A percentile compares a stretch with the other conserved stretches of the same genome.
phyloP scores from a whole-genome alignment of 108 stramenopile genomes.

The Heterococcus sp. region DNA sequence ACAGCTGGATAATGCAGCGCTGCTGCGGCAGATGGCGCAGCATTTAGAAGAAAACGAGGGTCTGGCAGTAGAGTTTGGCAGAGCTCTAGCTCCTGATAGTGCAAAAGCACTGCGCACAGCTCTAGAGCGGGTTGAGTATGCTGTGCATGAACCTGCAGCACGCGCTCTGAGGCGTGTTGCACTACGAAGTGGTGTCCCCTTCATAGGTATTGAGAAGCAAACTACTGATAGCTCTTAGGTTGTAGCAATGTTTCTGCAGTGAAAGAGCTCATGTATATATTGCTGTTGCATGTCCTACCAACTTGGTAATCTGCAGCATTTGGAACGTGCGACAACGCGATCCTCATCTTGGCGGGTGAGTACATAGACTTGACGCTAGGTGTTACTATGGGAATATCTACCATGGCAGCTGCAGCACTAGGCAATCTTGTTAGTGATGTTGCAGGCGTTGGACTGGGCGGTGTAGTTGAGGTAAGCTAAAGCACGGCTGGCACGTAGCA shows the following conservation, averaged over 20 bases:
- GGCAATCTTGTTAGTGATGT: constrained; percentile 35
- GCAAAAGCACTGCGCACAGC: background rate
- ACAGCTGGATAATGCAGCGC: constrained; percentile 17
- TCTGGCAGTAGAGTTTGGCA: constrained; percentile 16
- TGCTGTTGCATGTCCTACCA: too few species aligned
- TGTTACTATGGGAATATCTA: constrained; percentile 31
- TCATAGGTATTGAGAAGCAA: too few species aligned
- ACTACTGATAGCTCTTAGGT: too few species aligned
- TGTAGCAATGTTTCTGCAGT: too few species aligned
- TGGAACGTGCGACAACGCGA: constrained; percentile 44
- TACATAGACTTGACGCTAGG: constrained; percentile 43
- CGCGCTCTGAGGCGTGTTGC: constrained; percentile 18
- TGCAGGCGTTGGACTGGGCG: constrained; percentile 26
- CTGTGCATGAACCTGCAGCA: constrained; percentile 20
- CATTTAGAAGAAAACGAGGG: constrained; percentile 33
- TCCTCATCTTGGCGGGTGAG: constrained; percentile 42
- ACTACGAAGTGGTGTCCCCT: constrained; percentile 22
- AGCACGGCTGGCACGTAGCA: too few species aligned
- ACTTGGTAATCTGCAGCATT: background rate
- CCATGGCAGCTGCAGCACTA: constrained; percentile 43
- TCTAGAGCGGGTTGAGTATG: constrained; percentile 20
- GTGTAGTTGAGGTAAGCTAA: constrained; percentile 28
- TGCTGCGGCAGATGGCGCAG: constrained; percentile 20
- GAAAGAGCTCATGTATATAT: too few species aligned
- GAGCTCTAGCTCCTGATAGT: constrained; percentile 9